Base-by-base conservation (phyloP, 192 early-diverging fungal species). In the Coemansia sp. region DNA sequence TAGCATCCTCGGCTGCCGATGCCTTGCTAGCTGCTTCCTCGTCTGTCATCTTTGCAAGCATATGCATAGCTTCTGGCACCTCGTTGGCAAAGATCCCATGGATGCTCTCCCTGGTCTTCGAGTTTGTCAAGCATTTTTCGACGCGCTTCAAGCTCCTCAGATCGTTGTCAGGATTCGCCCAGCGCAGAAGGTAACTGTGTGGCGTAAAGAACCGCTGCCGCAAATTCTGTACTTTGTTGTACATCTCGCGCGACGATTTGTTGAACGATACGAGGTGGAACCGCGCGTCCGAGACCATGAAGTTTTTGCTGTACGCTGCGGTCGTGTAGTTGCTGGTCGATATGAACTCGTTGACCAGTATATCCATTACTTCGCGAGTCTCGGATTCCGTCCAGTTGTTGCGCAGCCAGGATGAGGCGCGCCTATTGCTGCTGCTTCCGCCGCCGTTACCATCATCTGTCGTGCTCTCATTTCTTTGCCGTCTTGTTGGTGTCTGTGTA, bases 361-460 rank as follows among this genome's bases (percentile, higher is more conserved):
- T 75, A 36, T 71, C 72, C 77, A 80, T 80, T 36, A 80, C 77
- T 55, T 80, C 77, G 65, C 77, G 77, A 8, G 77, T 80, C 52
- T 80, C 77, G 11, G 64, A n/a, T 39, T 80, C 77, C 10, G 77
- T 74, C 77, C 77, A 80, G 66, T 80, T 80, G 66, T 80, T 80
- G 58, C 77, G 77, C n/a, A 70, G 68, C 72, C 72, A 80, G 3
- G 77, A 80, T n/a, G 72, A 56, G 26, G 24, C 34, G 15, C 48
- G 36, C 53, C 49, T 35, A 15, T 21, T 33, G 23, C 55, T 35
- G 30, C 34, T 18, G 8, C 18, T 59, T 34, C 21, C 52, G 15
- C 26, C 52, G 57, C 18, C 20, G n/a, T 18, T 21, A 11, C 35
- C 34, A 16, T 5, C 14, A 24, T 26, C 24, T 21, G 51, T 12